Base-by-base conservation (phyloP, 2,329 filamentous ascomycete species). In the Apiospora aurea region DNA sequence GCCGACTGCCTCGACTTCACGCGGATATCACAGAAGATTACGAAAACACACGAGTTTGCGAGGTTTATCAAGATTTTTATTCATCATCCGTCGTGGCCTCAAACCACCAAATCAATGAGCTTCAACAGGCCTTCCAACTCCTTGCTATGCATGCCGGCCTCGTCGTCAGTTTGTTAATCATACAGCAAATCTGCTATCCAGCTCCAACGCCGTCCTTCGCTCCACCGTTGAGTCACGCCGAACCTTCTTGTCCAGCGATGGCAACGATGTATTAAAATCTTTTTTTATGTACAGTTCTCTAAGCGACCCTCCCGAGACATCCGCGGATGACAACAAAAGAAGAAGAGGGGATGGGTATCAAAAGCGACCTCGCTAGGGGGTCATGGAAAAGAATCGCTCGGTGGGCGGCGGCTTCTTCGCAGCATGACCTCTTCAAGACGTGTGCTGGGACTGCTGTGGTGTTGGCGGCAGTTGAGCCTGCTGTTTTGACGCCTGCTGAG, bases 271-370 rank as follows among this genome's bases (percentile, higher is more conserved):
- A 57, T 53, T 47, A 46, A 68, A 47, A 38, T 61, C 53, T 61
- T 64, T 41, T 68, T 67, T 68, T 47, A 69, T 57, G 68, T 69
- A 69, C 68, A 69, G 43, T 64, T 64, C 18, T 64, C 34, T 64
- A 41, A 64, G 41, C 18, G 57, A 46, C 26, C 66, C 24, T 46
- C 26, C 66, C 43, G 41, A 34, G 41, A 14, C 66, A 46, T 68
- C 66, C 66, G 38, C 41, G 26, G 44, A 34, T 34, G 41, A 29
- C 43, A 41, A 46, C 24, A 47, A 18, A 26, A 41, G 47, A 69
- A 57, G 38, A 69, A 51, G 46, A 51, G 68, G 49, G 68, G 49
- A 69, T 69, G 68, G 68, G 47, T 69, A 69, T 69, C 68, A 69
- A 69, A 34, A 57, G 34, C 7, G 26, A 68, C 24, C 44, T 49